A percentile compares a stretch with the other conserved stretches of the same genome.
phyloP scores from a whole-genome alignment of 2,329 filamentous ascomycete genomes.

The Akanthomyces dipterigenus region DNA sequence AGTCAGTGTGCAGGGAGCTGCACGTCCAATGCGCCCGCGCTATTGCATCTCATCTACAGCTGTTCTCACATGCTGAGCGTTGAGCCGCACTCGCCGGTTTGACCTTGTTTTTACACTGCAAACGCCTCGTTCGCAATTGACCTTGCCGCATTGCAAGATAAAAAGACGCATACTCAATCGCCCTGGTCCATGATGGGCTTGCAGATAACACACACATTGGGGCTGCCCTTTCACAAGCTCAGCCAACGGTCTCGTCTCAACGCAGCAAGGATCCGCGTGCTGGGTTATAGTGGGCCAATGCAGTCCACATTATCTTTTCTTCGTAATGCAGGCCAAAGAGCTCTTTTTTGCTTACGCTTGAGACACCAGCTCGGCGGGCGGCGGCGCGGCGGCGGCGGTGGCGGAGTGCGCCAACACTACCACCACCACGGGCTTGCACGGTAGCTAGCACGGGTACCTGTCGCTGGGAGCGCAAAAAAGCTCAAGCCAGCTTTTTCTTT shows the following conservation, averaged over 20 bases:
- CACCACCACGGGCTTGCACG: not conserved
- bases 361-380: not conserved
- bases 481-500: not conserved
- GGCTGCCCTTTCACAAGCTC: no score
- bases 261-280: no score
- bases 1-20: not conserved
- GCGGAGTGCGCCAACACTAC: not conserved
- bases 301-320: not conserved
- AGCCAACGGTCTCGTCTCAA: no score
- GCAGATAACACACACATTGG: no score
- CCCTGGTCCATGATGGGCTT: no score
- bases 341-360: no score
- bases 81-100: no score
- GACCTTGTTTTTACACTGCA: no score
- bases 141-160: no score
- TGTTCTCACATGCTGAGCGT: not conserved
- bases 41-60: not conserved
- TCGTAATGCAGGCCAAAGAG: not conserved
- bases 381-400: not conserved
- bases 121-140: not conserved
- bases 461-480: not conserved
- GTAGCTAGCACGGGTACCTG: constrained; percentile 2
- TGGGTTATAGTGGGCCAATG: no score
- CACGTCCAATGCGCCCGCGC: not conserved
- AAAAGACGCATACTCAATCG: no score